phyloP scores from a whole-genome alignment of 805 yeast genomes.

The Candida takata region DNA sequence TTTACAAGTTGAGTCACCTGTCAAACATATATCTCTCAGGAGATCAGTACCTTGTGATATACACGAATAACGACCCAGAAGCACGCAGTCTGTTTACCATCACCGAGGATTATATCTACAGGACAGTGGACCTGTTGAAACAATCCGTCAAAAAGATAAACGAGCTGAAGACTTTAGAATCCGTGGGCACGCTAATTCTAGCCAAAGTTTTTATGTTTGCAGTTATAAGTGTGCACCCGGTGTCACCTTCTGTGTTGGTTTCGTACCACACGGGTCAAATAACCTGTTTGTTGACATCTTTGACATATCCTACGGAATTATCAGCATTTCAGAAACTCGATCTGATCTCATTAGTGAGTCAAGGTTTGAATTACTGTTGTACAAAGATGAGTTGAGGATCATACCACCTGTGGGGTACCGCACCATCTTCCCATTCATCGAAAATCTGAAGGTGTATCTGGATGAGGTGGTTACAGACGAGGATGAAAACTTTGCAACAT shows the following conservation, averaged over 20 bases:
- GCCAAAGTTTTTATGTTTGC: conserved; percentile 17
- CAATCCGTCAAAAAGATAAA: conserved; percentile 1
- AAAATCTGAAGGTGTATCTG: conserved; percentile 12
- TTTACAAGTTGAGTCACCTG: conserved; percentile 11
- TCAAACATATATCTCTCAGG: conserved; percentile 13
- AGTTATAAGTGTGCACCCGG: conserved; percentile 17
- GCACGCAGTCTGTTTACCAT: conserved; percentile 10
- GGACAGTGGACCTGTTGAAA: conserved; percentile 8
- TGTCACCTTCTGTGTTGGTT: conserved; percentile 9
- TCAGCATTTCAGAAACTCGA: conserved; percentile 3
- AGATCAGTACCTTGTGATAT: conserved; percentile 7
- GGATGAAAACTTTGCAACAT: conserved; percentile 3
- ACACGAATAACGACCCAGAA: conserved; percentile 6
- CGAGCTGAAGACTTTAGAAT: conserved; percentile 1
- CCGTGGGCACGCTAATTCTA: conserved; percentile 13
- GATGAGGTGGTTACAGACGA: conserved; percentile 1
- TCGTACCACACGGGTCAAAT: conserved; percentile 10
- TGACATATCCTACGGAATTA: conserved; percentile 13
- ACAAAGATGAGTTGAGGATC: conserved; percentile 8
- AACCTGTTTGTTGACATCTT: conserved; percentile 10
- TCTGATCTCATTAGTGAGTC: conserved; percentile 7
- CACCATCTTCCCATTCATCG: conserved; percentile 12
- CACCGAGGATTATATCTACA: conserved; percentile 11
- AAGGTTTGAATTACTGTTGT: conserved; percentile 10
- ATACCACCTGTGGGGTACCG: conserved; percentile 4